Base-by-base conservation (phyloP, 2,329 filamentous ascomycete species). In the Aspergillus hiratsukae region DNA sequence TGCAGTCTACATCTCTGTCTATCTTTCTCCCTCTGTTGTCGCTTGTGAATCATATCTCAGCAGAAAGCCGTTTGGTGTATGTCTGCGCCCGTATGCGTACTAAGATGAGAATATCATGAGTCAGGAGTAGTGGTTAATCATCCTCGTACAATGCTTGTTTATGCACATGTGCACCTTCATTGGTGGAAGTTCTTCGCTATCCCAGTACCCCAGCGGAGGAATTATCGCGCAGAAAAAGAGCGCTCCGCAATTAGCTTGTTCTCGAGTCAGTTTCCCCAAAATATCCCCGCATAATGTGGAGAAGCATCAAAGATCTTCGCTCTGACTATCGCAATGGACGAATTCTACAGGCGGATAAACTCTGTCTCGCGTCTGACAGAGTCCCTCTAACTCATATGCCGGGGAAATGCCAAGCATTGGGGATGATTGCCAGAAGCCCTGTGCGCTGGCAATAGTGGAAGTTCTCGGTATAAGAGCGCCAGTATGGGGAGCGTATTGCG, bases 301-400 rank as follows among this genome's bases (percentile, higher is more conserved):
- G 65, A 65, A 23, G 41, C 3, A 45, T 45, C 19, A 23, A 19
- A 23, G 7, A 5, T 23, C 41, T 45, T 37, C 19, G 2, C 41
- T 10, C 21, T 45, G 41, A 21, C 7, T 1, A 19, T 56, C 51
- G 51, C 1, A 25, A 59, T 49, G 49, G 54, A n/a, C 45, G 19
- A 4, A 37, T 66, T 49, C 56, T 59, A 68, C 58, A 67, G 64
- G 65, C 59, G 65, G 65, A 66, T 56, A 66, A 67, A 67, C 55
- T 57, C 48, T 27, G 35, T 29, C 29, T 40, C 14, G 6, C 14
- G 43, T 50, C 23, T 7, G 21, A 35, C 11, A 19, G 46, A 27
- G 21, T 41, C 3, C 11, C 46, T 40, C 46, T 54, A 55, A 51
- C 52, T 28, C 10, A 57, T 53, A 52, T 45, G 17, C 31, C 31